Evolutionary conservation across 2,329 filamentous ascomycete species (phyloP), one percentile per base, ranked within the genome.

Genomic region (Mariannaea elegans): DNA sequence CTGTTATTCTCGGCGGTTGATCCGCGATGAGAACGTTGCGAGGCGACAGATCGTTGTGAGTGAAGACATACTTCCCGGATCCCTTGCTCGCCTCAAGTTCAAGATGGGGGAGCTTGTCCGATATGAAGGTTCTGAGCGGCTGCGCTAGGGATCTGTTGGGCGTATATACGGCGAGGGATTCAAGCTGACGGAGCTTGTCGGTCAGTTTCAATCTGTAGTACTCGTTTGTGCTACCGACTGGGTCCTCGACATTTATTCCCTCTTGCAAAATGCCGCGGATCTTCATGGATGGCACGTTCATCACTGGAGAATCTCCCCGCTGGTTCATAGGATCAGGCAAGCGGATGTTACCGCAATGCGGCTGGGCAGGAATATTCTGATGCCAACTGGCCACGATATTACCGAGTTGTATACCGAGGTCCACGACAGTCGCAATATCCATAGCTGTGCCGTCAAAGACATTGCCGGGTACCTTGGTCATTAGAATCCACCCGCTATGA

Each of bases 21-120:
- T 46, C 46, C 2, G 50, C 52, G 8, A 56, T 5, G 1, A 64
- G 55, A 0, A 64, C 23, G 6, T 64, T 64, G 13, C 61, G 41
- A 7, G 59, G 59, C 1, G 54, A 55, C 0, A 64, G 31, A 1
- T 62, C 59, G 8, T 49, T 45, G 14, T 64, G 61, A 2, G 61
- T 64, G 3, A 64, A 56, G 1, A 56, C 7, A 7, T 55, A 64
- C 0, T 10, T 21, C 10, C n/a, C 32, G 14, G 32, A 12, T 2
- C 10, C 31, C 2, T n/a, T 1, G n/a, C 5, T 14, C 7, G 41
- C 41, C 4, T 3, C 19, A 13, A 52, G 24, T 10, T 36, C 18
- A 4, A 52, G 49, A 8, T 44, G 19, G 4, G 39, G 49, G 29
- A 52, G 38, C 3, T 24, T 5, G 1, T n/a, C 18, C 6, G 38